Evolutionary conservation across 2,329 filamentous ascomycete genomes (phyloP).

Genomic region (Dryadomyces quercus-mongolicae): DNA sequence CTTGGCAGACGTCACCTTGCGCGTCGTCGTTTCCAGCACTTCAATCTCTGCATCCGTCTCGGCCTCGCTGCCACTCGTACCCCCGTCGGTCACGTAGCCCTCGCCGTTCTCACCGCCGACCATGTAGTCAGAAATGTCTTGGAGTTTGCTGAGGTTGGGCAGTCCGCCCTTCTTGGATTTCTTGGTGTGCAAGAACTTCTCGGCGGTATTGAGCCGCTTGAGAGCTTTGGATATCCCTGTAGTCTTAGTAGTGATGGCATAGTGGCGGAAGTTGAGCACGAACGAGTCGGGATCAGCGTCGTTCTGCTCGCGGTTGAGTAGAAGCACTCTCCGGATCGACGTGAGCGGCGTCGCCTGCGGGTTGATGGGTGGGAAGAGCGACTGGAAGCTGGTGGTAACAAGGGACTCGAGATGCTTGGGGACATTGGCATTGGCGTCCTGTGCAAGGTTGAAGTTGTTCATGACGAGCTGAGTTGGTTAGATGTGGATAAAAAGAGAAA

Average conservation of each 20-base stretch:
- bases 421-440: conserved; percentile 54
- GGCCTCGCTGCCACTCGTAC: conserved; percentile 74
- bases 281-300: conserved; percentile 55
- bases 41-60: conserved; percentile 96
- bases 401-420: conserved; percentile 90
- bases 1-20: conserved; percentile 44
- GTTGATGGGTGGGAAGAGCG: conserved; percentile 89
- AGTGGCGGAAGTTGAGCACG: conserved; percentile 80
- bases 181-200: conserved; percentile 56
- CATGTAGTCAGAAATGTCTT: conserved; percentile 91
- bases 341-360: conserved; percentile 80
- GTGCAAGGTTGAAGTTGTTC: conserved; percentile 79
- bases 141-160: conserved; percentile 80
- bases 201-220: conserved; percentile 71
- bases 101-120: conserved; percentile 65
- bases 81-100: conserved; percentile 72
- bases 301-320: conserved; percentile 69
- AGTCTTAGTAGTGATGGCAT: conserved; percentile 81
- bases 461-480: conserved; percentile 61
- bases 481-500: background rate
- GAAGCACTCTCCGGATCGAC: conserved; percentile 82
- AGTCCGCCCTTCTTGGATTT: conserved; percentile 57
- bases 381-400: conserved; percentile 89
- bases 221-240: conserved; percentile 77
- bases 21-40: conserved; percentile 52